Conservation (phyloP, 352 stramenopile species). For the Aphanomyces stellatus region DNA sequence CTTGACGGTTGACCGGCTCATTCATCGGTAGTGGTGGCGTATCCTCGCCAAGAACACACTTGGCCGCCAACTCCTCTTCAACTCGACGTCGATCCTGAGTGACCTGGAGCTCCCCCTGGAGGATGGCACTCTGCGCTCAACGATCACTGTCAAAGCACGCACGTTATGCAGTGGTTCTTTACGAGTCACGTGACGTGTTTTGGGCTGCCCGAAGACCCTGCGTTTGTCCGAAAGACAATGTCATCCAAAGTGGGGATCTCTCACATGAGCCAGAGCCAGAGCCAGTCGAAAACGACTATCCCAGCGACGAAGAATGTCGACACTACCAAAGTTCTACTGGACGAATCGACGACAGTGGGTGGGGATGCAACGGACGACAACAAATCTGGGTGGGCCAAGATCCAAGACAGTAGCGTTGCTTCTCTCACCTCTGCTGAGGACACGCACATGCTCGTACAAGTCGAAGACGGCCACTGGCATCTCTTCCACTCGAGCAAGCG, state of each 20-base stretch:
- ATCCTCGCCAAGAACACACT: slow-evolving; percentile 1
- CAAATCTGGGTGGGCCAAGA: too few relatives aligned
- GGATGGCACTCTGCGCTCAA: background rate
- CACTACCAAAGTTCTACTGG: background rate
- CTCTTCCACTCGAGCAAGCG: background rate
- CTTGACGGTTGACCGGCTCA: background rate
- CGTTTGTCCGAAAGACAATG: background rate
- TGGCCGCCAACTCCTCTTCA: slow-evolving; percentile 2
- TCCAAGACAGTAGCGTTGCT: background rate
- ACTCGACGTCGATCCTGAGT: slow-evolving; percentile 16
- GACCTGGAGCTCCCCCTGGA: background rate
- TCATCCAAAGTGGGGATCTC: background rate
- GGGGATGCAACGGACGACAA: too few relatives aligned
- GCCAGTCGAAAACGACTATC: background rate
- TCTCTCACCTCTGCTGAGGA: background rate
- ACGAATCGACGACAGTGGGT: too few relatives aligned
- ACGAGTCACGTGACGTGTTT: slow-evolving; percentile 13
- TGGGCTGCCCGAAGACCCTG: slow-evolving; percentile 13
- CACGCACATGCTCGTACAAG: background rate
- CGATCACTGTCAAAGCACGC: background rate
- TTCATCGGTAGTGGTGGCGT: background rate
- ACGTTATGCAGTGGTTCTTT: slow-evolving; percentile 17
- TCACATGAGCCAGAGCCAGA: background rate
- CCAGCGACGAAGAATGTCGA: too few relatives aligned
- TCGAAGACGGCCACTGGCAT: background rate